Conservation (phyloP, 768 basidiomycete genomes). For the Phylloporus rhodoxanthus region DNA sequence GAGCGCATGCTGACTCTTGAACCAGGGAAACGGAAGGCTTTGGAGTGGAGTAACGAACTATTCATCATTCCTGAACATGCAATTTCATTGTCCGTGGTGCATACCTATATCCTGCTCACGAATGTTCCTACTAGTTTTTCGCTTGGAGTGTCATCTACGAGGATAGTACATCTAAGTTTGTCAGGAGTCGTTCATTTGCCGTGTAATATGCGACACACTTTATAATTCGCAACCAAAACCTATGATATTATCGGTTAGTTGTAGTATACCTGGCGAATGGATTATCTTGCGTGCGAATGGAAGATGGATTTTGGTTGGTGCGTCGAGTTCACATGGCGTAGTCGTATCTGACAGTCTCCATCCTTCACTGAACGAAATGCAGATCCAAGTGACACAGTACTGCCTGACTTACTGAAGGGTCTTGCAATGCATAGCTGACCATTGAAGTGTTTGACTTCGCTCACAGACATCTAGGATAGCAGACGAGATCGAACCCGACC, state of each 20-base stretch:
- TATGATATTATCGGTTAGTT: not conserved
- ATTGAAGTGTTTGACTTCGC: no score
- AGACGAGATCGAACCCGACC: conserved; percentile 51
- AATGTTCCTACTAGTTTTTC: not conserved
- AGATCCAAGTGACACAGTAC: no score
- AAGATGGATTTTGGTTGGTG: conserved; percentile 64
- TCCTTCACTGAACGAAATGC: no score
- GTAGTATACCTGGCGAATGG: not conserved
- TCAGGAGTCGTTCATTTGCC: not conserved
- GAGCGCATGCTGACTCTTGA: conserved; percentile 5
- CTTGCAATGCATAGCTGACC: no score
- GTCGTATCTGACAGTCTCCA: no score
- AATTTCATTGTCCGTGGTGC: not conserved
- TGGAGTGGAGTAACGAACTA: conserved; percentile 45
- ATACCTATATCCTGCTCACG: conserved; percentile 15
- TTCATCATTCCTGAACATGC: conserved; percentile 4
- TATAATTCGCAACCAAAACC: conserved; percentile 1
- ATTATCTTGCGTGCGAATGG: conserved; percentile 36
- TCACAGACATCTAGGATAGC: conserved; percentile 32
- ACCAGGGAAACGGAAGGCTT: conserved; percentile 74
- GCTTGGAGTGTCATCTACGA: conserved; percentile 1
- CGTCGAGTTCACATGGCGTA: conserved; percentile 7
- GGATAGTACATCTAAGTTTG: not conserved
- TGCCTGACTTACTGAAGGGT: no score
- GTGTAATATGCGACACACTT: conserved; percentile 4